These are phyloP conservation scores for Lagerstroemia speciosa DNA, from an alignment of 345 rosid species.

Conservation along the genomic window DNA sequence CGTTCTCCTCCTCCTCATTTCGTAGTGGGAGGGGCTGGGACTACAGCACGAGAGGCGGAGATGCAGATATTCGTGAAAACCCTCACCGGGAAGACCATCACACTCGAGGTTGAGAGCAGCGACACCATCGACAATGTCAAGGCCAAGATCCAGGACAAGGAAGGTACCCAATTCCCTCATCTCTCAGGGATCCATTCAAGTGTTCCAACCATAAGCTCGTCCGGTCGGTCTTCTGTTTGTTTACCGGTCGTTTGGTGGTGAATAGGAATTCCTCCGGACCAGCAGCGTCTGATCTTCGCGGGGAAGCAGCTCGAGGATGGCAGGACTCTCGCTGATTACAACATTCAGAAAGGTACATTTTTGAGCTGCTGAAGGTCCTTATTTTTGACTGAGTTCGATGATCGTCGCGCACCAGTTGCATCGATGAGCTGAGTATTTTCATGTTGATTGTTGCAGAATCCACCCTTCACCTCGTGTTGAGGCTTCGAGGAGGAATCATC, in stretches of 20 bases:
- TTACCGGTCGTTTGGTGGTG: not conserved
- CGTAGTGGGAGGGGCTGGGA: conserved; percentile 3
- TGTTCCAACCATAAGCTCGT: not conserved
- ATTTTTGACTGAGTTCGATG: no score
- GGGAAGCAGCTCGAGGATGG: conserved; percentile 96
- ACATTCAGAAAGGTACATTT: conserved; percentile 76
- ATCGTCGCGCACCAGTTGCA: no score
- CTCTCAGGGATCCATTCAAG: not conserved
- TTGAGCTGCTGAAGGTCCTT: not conserved
- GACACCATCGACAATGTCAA: conserved; percentile 88
- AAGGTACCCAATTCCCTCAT: conserved; percentile 25
- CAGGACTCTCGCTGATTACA: conserved; percentile 83
- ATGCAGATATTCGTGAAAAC: conserved; percentile 97
- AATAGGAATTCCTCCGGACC: conserved; percentile 83
- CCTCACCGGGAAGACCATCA: conserved; percentile 87
- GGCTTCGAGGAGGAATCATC: conserved; percentile 85
- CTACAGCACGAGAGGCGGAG: conserved; percentile 11
- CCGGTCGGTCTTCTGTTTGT: not conserved
- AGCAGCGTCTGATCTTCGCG: conserved; percentile 81
- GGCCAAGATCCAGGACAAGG: conserved; percentile 94
- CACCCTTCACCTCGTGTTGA: conserved; percentile 74
- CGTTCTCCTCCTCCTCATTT: not conserved
- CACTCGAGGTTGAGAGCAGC: conserved; percentile 90
- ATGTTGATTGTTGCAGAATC: conserved; percentile 32
- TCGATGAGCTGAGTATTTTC: not conserved